Conservation (phyloP, 768 basidiomycete genomes). For the Tricholoma furcatifolium region DNA sequence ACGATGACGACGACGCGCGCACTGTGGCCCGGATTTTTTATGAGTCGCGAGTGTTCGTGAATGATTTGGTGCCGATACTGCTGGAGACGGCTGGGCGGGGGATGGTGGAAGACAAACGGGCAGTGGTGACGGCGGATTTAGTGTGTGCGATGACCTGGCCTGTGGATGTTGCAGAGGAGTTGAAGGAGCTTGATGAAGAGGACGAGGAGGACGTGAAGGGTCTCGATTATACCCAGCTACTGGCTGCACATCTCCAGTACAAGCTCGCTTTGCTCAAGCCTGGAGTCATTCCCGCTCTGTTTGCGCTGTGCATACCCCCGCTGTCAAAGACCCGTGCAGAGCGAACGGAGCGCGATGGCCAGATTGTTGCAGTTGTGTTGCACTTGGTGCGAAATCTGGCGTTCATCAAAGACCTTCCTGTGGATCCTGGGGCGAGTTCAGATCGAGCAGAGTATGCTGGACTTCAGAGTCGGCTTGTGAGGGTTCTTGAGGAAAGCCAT, state of each 20-base stretch:
- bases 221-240: slow-evolving; percentile 86
- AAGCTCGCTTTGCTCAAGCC: slow-evolving; percentile 76
- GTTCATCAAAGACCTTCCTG: slow-evolving; percentile 85
- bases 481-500: slow-evolving; percentile 66
- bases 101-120: slow-evolving; percentile 76
- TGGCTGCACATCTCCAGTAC: slow-evolving; percentile 82
- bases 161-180: slow-evolving; percentile 91
- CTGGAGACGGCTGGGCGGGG: slow-evolving; percentile 79
- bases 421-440: slow-evolving; percentile 67
- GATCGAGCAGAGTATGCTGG: slow-evolving; percentile 78
- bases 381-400: slow-evolving; percentile 92
- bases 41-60: slow-evolving; percentile 81
- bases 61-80: slow-evolving; percentile 87
- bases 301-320: slow-evolving; percentile 76
- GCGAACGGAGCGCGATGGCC: slow-evolving; percentile 75
- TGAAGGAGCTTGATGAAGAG: slow-evolving; percentile 89
- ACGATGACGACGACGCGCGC: slow-evolving; percentile 95
- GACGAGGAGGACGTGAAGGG: slow-evolving; percentile 73
- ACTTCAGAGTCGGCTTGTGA: slow-evolving; percentile 77
- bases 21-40: slow-evolving; percentile 93
- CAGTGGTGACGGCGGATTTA: slow-evolving; percentile 81
- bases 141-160: slow-evolving; percentile 99
- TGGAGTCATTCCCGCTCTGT: slow-evolving; percentile 67
- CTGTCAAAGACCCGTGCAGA: slow-evolving; percentile 70
- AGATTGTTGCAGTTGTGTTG: slow-evolving; percentile 84